Conservation (phyloP, 2,329 filamentous ascomycete genomes). For the Apiospora sp. region DNA sequence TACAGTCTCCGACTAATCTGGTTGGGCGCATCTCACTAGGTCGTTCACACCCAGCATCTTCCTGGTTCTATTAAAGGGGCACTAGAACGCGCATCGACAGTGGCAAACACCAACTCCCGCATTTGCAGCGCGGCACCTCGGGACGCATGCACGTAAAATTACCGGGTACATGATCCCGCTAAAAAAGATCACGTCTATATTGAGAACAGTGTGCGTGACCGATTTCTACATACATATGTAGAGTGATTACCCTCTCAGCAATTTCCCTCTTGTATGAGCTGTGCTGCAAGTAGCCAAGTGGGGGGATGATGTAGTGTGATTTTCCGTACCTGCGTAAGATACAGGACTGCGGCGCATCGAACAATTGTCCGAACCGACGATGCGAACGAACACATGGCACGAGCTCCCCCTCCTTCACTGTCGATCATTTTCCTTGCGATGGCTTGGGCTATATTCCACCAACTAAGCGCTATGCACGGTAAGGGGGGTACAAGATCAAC, state of each 20-base stretch:
- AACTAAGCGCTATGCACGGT: background rate
- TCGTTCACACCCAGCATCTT: background rate
- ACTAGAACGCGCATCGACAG: background rate
- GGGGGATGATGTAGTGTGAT: background rate
- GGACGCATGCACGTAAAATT: no score
- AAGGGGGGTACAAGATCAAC: background rate
- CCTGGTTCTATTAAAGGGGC: background rate
- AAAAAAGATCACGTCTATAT: no score
- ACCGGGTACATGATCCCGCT: no score
- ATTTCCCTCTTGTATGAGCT: no score
- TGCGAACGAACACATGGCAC: slow-evolving; percentile 4
- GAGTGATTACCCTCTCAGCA: background rate
- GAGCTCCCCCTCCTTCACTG: background rate
- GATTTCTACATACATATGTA: no score
- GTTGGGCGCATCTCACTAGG: background rate
- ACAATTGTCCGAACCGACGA: background rate
- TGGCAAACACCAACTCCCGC: background rate
- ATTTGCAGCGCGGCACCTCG: no score
- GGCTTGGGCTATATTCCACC: background rate
- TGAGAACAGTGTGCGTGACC: no score
- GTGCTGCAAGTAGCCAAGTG: background rate
- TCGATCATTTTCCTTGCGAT: background rate
- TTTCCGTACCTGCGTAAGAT: background rate
- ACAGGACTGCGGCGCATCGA: background rate
- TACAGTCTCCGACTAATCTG: background rate